Evolutionary conservation across 1,284 basidiomycete species (phyloP).

Genomic region (Malassezia brasiliensis): DNA sequence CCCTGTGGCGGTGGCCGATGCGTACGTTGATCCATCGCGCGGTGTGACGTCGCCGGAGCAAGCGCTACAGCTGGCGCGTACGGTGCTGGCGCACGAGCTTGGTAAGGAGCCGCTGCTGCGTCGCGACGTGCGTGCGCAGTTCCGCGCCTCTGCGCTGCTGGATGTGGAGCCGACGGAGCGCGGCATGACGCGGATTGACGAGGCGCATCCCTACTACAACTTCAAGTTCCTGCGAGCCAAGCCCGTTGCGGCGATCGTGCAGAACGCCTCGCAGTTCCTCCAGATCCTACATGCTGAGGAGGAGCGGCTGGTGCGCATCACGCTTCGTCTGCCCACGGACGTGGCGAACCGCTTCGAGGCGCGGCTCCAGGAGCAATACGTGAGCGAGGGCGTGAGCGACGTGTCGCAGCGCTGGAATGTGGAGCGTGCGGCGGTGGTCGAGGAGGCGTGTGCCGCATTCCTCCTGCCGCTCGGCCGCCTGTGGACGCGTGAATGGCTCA

Average conservation of each 20-base stretch:
- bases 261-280: constrained; percentile 62
- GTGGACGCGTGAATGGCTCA: constrained; percentile 80
- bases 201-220: constrained; percentile 77
- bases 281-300: constrained; percentile 84
- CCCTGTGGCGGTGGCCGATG: constrained; percentile 27
- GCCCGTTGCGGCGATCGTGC: constrained; percentile 60
- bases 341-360: constrained; percentile 29
- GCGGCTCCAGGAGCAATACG: constrained; percentile 66
- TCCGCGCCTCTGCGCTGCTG: constrained; percentile 68
- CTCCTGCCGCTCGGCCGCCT: constrained; percentile 70
- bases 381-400: constrained; percentile 75
- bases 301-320: constrained; percentile 71
- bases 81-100: constrained; percentile 80
- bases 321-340: constrained; percentile 56
- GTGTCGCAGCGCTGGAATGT: constrained; percentile 85
- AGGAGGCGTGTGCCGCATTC: constrained; percentile 67
- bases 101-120: constrained; percentile 84
- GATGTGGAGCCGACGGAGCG: constrained; percentile 80
- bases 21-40: constrained; percentile 40
- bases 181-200: constrained; percentile 80
- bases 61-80: constrained; percentile 55
- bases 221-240: constrained; percentile 93
- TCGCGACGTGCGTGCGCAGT: constrained; percentile 66
- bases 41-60: constrained; percentile 27
- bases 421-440: constrained; percentile 67